Conservation (phyloP, 106 monocot species). For the Acorus gramineus region DNA sequence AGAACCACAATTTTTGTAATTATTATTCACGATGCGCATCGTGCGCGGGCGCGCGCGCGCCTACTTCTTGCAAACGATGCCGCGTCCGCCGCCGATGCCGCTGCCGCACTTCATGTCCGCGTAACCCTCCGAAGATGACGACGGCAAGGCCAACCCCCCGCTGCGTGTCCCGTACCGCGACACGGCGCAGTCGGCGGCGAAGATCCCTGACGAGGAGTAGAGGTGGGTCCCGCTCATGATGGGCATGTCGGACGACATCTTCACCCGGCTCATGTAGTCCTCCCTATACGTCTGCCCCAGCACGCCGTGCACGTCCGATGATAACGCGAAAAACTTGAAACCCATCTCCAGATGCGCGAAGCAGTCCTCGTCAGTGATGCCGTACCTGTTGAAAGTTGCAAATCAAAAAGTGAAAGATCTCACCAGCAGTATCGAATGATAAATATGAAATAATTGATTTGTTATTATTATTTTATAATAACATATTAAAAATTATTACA, state of each 20-base stretch:
- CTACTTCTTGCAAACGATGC: conserved; percentile 24
- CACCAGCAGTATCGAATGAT: too few relatives aligned
- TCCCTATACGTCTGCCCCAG: conserved; percentile 20
- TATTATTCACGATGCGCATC: neutral
- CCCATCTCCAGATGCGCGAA: conserved; percentile 24
- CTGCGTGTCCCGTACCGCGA: conserved; percentile 3
- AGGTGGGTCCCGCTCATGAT: conserved; percentile 20
- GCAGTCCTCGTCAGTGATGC: conserved; percentile 14
- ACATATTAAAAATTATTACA: too few relatives aligned
- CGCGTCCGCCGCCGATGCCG: conserved; percentile 2
- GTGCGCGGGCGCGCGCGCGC: neutral
- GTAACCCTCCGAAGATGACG: neutral
- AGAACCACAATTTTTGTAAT: too few relatives aligned
- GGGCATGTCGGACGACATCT: conserved; percentile 19
- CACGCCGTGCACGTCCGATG: conserved; percentile 11
- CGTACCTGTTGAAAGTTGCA: neutral
- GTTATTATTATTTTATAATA: too few relatives aligned
- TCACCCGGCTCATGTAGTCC: conserved; percentile 9
- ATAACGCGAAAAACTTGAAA: conserved; percentile 13
- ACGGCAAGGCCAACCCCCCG: neutral
- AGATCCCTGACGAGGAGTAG: conserved; percentile 12
- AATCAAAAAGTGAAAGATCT: too few relatives aligned
- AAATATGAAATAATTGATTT: too few relatives aligned
- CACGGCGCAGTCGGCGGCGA: conserved; percentile 23
- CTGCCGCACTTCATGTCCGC: conserved; percentile 5